Base-by-base conservation (phyloP, 306 rosid species). In the Phaseolus lunatus region DNA sequence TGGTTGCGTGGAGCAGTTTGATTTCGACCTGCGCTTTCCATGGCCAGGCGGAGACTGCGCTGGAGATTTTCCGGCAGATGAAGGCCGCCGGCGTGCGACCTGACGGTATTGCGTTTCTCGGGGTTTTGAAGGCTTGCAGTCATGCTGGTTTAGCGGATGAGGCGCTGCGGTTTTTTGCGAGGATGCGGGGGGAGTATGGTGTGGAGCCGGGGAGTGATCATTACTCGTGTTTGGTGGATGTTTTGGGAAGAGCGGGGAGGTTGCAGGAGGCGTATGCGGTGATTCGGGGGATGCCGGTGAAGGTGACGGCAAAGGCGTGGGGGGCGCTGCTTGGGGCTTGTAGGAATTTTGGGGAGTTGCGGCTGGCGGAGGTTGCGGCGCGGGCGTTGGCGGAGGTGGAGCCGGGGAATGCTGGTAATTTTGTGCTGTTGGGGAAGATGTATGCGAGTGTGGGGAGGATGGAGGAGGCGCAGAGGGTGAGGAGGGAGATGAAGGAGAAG, bases 251-350 rank as follows among this genome's bases (percentile, higher is more conserved):
- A 77, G 91, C 87, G 5, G 97, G 97, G 78, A 89, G 92, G 81
- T 77, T 92, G 72, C 22, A 75, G 23, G 96, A 92, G 75, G 96
- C 97, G 22, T 86, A 88, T 53, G 85, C 81, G 69, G 83, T 92
- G 13, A 85, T 92, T 56, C 52, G 67, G 71, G 84, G 81, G 80
- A 90, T 89, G 97, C 96, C 96, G 0, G 92, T 89, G 75, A 85
- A 80, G 84, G 97, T 75, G 62, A 92, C 94, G 27, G 94, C 87
- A 8, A 89, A 86, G 77, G 94, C 92, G 16, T 92, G 97, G 97
- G 92, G 94, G 19, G 92, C 92, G 4, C 86, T 92, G 19, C 94
- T 92, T 5, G 93, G 94, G 71, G 96, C 94, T 44, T 92, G 97
- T 77, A 81, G 88, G 81, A 87, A 83, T 52, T 84, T 85, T 48